Evolutionary conservation across 2,329 filamentous ascomycete species (phyloP).

Genomic region (Colletotrichum horii): DNA sequence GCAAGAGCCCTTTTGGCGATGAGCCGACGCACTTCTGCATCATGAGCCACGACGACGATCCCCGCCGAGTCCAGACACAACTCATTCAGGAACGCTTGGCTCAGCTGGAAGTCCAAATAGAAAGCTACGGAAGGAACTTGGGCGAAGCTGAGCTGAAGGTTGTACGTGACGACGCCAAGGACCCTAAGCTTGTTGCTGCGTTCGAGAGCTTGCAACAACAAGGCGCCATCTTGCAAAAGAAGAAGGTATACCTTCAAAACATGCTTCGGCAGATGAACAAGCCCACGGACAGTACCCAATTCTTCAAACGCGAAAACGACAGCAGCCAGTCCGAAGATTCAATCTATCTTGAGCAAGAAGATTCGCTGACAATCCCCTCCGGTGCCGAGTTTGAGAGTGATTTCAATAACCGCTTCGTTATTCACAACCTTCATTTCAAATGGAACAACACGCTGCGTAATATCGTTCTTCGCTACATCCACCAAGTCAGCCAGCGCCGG

Average conservation of each 20-base stretch:
- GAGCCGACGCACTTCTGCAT: constrained; percentile 95
- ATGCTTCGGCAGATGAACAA: constrained; percentile 58
- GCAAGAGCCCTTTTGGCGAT: constrained; percentile 88
- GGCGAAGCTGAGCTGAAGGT: constrained; percentile 77
- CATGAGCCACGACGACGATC: constrained; percentile 90
- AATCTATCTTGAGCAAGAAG: constrained; percentile 55
- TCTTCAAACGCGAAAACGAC: constrained; percentile 26
- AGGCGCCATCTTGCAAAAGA: constrained; percentile 60
- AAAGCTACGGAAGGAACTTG: constrained; percentile 73
- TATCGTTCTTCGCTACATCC: constrained; percentile 95
- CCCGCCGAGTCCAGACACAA: constrained; percentile 84
- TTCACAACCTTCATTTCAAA: constrained; percentile 96
- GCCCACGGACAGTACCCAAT: constrained; percentile 30
- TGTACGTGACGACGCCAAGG: constrained; percentile 55
- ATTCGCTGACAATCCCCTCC: constrained; percentile 69
- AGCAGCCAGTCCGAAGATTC: constrained; percentile 37
- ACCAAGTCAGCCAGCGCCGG: constrained; percentile 93
- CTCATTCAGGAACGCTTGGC: constrained; percentile 82
- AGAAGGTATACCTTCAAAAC: constrained; percentile 61
- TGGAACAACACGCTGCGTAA: constrained; percentile 98
- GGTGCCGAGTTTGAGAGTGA: constrained; percentile 87
- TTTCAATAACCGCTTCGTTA: constrained; percentile 97
- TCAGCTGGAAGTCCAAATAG: constrained; percentile 79
- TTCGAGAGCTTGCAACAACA: constrained; percentile 66
- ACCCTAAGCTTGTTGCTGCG: constrained; percentile 58